phyloP scores from a whole-genome alignment of 2,329 filamentous ascomycete species.

The Zymoseptoria tritici region DNA sequence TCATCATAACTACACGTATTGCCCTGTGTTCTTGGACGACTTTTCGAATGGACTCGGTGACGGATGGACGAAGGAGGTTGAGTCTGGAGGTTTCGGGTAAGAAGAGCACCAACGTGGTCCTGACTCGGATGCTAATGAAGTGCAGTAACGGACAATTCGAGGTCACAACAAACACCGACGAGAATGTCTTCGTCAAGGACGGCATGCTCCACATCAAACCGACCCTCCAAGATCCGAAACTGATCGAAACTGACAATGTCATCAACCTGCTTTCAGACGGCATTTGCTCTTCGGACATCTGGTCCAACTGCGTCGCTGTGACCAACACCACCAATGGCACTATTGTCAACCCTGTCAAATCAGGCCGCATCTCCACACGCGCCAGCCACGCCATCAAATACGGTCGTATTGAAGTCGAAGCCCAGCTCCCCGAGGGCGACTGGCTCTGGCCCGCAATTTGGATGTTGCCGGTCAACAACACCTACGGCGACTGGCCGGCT shows the following conservation, averaged over 20 bases:
- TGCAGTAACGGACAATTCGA: conserved; percentile 72
- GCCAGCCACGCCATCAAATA: conserved; percentile 66
- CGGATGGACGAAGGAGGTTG: conserved; percentile 67
- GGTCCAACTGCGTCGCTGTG: conserved; percentile 56
- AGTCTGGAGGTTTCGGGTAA: conserved; percentile 69
- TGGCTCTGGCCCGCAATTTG: conserved; percentile 92
- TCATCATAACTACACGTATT: conserved; percentile 69
- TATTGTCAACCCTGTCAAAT: conserved; percentile 69
- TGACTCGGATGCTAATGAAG: conserved; percentile 11
- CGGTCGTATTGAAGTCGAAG: conserved; percentile 72
- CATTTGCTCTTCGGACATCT: conserved; percentile 57
- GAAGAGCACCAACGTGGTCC: conserved; percentile 26
- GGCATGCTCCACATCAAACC: conserved; percentile 68
- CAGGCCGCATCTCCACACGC: conserved; percentile 70
- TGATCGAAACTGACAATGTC: conserved; percentile 58
- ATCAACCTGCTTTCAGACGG: conserved; percentile 61
- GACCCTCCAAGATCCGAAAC: conserved; percentile 61
- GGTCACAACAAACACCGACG: conserved; percentile 60
- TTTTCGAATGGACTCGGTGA: conserved; percentile 49
- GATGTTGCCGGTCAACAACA: conserved; percentile 69
- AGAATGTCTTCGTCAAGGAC: conserved; percentile 67
- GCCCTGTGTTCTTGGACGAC: conserved; percentile 57
- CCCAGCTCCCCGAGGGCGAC: conserved; percentile 67
- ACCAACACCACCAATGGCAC: conserved; percentile 73
- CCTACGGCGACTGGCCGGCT: conserved; percentile 68